A percentile compares a stretch with the other conserved stretches of the same genome.
phyloP scores from a whole-genome alignment of 805 yeast species.

The Komagataella pseudopastoris region DNA sequence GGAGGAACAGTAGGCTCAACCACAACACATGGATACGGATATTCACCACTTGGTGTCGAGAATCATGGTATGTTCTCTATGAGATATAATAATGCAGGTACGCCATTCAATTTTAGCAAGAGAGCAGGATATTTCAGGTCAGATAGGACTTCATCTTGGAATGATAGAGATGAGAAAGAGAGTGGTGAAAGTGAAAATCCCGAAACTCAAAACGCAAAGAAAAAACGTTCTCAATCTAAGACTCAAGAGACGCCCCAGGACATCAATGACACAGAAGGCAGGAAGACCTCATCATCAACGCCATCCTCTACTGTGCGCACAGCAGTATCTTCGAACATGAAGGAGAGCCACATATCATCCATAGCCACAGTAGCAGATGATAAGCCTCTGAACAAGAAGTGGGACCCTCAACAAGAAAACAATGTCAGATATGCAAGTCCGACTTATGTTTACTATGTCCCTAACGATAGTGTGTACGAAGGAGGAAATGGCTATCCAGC shows the following conservation, averaged over 20 bases:
- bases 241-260: conserved; percentile 6
- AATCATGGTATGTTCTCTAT: conserved; percentile 7
- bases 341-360: conserved; percentile 14
- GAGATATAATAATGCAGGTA: conserved; percentile 6
- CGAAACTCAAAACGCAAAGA: conserved; percentile 1
- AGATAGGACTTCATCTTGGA: conserved; percentile 3
- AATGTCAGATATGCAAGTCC: not conserved
- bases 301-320: conserved; percentile 12
- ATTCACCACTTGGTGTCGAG: conserved; percentile 6
- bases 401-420: conserved; percentile 4
- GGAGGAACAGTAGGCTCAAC: not conserved
- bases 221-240: conserved; percentile 4
- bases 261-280: conserved; percentile 5
- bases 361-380: conserved; percentile 11
- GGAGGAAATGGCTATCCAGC: not conserved
- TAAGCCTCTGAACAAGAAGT: conserved; percentile 8
- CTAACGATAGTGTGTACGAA: not conserved
- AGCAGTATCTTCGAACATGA: conserved; percentile 12
- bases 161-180: conserved; percentile 5
- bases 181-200: conserved; percentile 6
- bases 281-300: conserved; percentile 2
- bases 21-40: conserved; percentile 7
- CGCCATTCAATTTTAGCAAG: conserved; percentile 2
- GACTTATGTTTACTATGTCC: conserved; percentile 1
- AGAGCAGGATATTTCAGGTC: conserved; percentile 2